Evolutionary conservation across 2,329 filamentous ascomycete species (phyloP), one percentile per base, ranked within the genome.

Genomic region (Trichothecium sympodiale): DNA sequence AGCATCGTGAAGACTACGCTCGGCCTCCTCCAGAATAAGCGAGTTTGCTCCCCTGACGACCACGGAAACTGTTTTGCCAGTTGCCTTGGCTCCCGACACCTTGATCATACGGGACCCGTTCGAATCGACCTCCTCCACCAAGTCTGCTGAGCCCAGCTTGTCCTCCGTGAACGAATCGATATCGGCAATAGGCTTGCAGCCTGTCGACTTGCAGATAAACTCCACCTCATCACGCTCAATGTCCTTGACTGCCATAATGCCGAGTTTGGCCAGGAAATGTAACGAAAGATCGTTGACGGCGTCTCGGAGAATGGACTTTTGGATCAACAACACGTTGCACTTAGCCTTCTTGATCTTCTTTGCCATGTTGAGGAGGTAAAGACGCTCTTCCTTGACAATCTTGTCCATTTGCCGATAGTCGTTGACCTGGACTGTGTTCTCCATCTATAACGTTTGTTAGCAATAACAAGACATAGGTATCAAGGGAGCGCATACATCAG

Each of bases 281-380:
- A 98, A 74, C 43, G 86, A 94, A 39, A 98, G 74, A 51, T 98
- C 91, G 67, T 98, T 98, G 59, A 98, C 88, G 26, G 91, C 91
- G 53, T 98, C 91, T 49, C 91, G 80, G 40, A 98, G 77, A 50
- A 98, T 98, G 12, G 89, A 96, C 67, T 98, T 98, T 57, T 98
- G 91, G 49, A 98, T 96, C 47, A 98, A 71, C 31, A 96, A 78
- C 30, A 98, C 91, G 53, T 98, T 98, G 68, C 91, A 98, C 71
- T 96, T 98, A 48, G 91, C 88, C 74, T 96, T 98, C 69, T 96
- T 95, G 63, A 98, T 98, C 74, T 96, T 98, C 77, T 98, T 96
- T 56, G 93, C 88, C 77, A 98, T 84, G 70, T 96, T 96, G 40
- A 98, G 75, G 45, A 98, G 77, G 64, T 98, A 98, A 49, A 91